Evolutionary conservation across 2,329 filamentous ascomycete species (phyloP).

Genomic region (Fusarium phyllophilum): DNA sequence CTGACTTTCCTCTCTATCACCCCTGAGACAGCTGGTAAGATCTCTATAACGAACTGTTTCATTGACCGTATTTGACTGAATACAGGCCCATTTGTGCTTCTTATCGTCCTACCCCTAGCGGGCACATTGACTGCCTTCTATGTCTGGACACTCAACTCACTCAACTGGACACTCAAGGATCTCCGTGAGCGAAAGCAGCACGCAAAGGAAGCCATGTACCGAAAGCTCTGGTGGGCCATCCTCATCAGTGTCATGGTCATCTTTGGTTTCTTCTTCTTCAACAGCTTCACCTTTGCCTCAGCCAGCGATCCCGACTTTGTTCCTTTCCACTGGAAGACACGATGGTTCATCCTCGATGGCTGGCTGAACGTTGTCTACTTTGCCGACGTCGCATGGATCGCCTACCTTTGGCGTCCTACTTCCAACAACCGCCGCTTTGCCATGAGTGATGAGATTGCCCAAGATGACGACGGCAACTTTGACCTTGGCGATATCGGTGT

Average conservation of each 20-base stretch:
- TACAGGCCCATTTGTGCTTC: slow-evolving; percentile 83
- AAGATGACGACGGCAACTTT: slow-evolving; percentile 95
- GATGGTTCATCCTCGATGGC: slow-evolving; percentile 97
- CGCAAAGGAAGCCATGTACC: slow-evolving; percentile 95
- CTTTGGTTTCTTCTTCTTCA: slow-evolving; percentile 98
- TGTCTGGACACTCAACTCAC: slow-evolving; percentile 96
- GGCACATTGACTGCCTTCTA: slow-evolving; percentile 96
- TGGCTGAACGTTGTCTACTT: slow-evolving; percentile 98
- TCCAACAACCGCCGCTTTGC: slow-evolving; percentile 97
- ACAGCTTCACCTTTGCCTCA: slow-evolving; percentile 93
- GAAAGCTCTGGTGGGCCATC: slow-evolving; percentile 98
- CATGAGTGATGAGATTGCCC: slow-evolving; percentile 98
- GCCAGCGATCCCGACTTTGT: slow-evolving; percentile 88
- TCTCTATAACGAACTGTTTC: background rate
- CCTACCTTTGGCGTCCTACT: slow-evolving; percentile 96
- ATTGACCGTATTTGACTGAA: slow-evolving; percentile 31
- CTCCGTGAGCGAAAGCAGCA: slow-evolving; percentile 94
- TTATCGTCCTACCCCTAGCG: slow-evolving; percentile 92
- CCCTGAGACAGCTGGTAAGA: slow-evolving; percentile 80
- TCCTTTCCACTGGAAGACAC: slow-evolving; percentile 94
- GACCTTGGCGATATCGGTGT: slow-evolving; percentile 94
- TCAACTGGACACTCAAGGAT: slow-evolving; percentile 95
- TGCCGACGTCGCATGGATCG: slow-evolving; percentile 89
- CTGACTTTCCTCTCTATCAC: slow-evolving; percentile 89
- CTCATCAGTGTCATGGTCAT: slow-evolving; percentile 92